Evolutionary conservation across 2,329 filamentous ascomycete genomes (phyloP).

Genomic region (Elsinoe australis): DNA sequence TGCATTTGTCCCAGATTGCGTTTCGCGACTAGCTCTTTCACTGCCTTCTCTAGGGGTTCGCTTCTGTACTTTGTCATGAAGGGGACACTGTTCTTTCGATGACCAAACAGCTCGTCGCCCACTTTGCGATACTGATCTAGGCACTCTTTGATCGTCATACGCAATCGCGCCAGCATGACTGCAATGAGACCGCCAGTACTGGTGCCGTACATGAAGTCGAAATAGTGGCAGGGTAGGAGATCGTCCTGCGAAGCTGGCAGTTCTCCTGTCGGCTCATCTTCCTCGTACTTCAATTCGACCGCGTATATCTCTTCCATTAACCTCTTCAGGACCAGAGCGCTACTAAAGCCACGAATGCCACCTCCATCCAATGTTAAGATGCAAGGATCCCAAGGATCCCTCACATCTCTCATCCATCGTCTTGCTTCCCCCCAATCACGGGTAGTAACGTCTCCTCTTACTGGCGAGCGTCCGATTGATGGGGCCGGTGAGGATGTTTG

Average conservation of each 20-base stretch:
- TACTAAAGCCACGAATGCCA: conserved; percentile 46
- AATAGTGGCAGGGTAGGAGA: conserved; percentile 45
- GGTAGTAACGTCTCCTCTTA: conserved; percentile 27
- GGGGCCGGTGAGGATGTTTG: conserved; percentile 16
- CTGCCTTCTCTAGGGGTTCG: conserved; percentile 42
- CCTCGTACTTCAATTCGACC: conserved; percentile 38
- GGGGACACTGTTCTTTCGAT: conserved; percentile 37
- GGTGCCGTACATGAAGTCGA: conserved; percentile 48
- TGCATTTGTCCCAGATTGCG: conserved; percentile 39
- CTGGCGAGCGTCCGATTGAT: conserved; percentile 13
- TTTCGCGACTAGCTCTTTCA: conserved; percentile 40
- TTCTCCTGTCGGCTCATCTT: conserved; percentile 32
- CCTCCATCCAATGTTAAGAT: conserved; percentile 45
- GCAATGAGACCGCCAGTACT: conserved; percentile 47
- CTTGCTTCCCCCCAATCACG: conserved; percentile 37
- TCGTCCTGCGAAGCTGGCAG: conserved; percentile 32
- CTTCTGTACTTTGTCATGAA: conserved; percentile 45
- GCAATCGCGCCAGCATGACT: conserved; percentile 43
- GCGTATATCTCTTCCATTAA: conserved; percentile 43
- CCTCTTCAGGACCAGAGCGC: conserved; percentile 41
- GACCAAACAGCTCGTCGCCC: conserved; percentile 43
- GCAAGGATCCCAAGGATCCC: conserved; percentile 43
- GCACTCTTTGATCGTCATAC: conserved; percentile 43
- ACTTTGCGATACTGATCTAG: conserved; percentile 42
- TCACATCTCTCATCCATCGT: conserved; percentile 36